Base-by-base conservation (phyloP, 352 stramenopile species). In the Phytophthora nicotianae region DNA sequence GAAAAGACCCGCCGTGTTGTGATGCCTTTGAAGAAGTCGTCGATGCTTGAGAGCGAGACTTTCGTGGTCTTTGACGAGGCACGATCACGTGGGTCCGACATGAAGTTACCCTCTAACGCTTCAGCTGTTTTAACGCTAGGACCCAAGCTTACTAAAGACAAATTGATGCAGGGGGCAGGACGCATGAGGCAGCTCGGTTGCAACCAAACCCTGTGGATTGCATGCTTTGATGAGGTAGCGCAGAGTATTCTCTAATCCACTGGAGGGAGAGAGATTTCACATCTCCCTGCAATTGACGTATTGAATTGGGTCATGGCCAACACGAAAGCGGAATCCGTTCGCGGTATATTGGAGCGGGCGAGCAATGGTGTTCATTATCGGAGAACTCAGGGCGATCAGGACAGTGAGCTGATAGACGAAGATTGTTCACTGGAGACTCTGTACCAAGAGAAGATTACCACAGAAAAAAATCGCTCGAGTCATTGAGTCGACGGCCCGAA, bases 51-150 rank as follows among this genome's bases (percentile, higher is more conserved):
- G 43, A 62, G 75, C 14, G 81, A 96, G 42, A 84, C 87, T 2
- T 97, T 97, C 70, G 87, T 91, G 23, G 84, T 97, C 40, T 97
- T 97, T 66, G 90, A 97, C 66, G 90, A 98, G 48, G 85, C 88
- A 10, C 85, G 88, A 2, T 93, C 89, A 21, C 75, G 90, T 41
- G 90, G 90, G 1, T 85, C 89, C 0, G 91, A 97, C 60, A 88
- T 98, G 78, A 96, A 97, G 58, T 64, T 97, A 1, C 50, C 64
- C 9, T n/a, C 54, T 8, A 37, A 93, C 8, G 84, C 86, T 4
- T 51, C 89, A 4, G 90, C 88, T 8, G 48, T 96, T 40, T 47
- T 97, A 16, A 97, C 90, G 4, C 70, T 97, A 1, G 90, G 87
- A 1, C 86, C 88, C 4, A 84, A 81, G 11, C 72, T 97, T 19